Conservation (phyloP, 352 stramenopile genomes). For the Globisporangium lucens region DNA sequence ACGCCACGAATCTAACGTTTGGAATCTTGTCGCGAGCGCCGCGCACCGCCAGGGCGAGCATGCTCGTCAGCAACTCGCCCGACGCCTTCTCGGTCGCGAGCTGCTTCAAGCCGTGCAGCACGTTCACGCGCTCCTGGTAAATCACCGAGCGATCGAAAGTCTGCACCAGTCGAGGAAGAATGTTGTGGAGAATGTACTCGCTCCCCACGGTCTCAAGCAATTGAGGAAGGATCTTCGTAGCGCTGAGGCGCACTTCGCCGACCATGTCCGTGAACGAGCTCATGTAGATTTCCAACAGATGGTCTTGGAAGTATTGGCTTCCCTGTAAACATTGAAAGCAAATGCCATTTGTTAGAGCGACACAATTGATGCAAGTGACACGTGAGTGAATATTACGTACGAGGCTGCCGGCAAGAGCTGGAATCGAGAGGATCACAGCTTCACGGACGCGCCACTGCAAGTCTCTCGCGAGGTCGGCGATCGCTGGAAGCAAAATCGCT, state of each 20-base stretch:
- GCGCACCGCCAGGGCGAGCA: slow-evolving; percentile 70
- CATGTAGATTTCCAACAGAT: slow-evolving; percentile 88
- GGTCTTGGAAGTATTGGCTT: slow-evolving; percentile 81
- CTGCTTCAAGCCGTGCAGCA: slow-evolving; percentile 74
- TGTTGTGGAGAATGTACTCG: slow-evolving; percentile 83
- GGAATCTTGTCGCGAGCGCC: slow-evolving; percentile 82
- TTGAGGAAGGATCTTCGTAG: slow-evolving; percentile 80
- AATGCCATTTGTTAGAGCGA: background rate
- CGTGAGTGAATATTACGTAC: slow-evolving; percentile 30
- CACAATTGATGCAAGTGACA: background rate
- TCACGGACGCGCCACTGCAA: slow-evolving; percentile 94
- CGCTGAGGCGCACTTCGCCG: slow-evolving; percentile 92
- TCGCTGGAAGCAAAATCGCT: slow-evolving; percentile 70
- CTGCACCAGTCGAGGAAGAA: slow-evolving; percentile 69
- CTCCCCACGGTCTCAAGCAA: slow-evolving; percentile 76
- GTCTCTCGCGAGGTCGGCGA: slow-evolving; percentile 90
- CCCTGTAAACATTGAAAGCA: slow-evolving; percentile 24
- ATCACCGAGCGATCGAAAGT: slow-evolving; percentile 86
- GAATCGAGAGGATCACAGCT: slow-evolving; percentile 89
- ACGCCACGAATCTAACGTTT: slow-evolving; percentile 87
- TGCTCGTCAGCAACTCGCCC: slow-evolving; percentile 51
- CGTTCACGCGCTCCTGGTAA: slow-evolving; percentile 86
- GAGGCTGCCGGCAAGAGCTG: slow-evolving; percentile 87
- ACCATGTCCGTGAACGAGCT: slow-evolving; percentile 92
- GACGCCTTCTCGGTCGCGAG: slow-evolving; percentile 74